Evolutionary conservation across 2,329 filamentous ascomycete species (phyloP).

Genomic region (Grosmannia penicillata): DNA sequence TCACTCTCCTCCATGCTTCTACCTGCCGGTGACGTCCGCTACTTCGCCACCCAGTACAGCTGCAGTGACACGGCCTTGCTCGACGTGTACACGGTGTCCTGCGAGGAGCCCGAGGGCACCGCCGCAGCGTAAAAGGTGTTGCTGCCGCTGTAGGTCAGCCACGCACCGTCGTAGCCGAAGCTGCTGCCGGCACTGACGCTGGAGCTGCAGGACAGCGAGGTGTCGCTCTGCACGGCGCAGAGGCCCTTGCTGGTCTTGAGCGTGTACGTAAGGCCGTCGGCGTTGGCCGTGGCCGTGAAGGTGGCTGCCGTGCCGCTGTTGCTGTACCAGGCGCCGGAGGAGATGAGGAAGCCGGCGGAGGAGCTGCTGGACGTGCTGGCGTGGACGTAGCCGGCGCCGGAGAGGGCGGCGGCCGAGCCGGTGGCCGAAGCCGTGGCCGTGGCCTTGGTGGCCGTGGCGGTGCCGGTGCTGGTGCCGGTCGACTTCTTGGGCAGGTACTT

Average conservation of each 20-base stretch:
- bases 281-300: conserved; percentile 13
- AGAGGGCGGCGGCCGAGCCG: conserved; percentile 1
- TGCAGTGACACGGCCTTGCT: conserved; percentile 11
- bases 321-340: conserved; percentile 14
- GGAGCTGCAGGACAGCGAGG: conserved; percentile 9
- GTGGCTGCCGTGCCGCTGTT: conserved; percentile 14
- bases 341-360: conserved; percentile 13
- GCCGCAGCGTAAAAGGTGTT: conserved; percentile 11
- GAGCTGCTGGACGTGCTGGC: conserved; percentile 4
- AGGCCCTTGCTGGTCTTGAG: conserved; percentile 13
- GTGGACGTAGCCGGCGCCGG: conserved; percentile 6
- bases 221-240: conserved; percentile 8
- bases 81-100: conserved; percentile 13
- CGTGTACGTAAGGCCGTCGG: conserved; percentile 11
- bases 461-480: not conserved
- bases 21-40: no score
- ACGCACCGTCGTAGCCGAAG: conserved; percentile 14
- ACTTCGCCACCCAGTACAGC: conserved; percentile 11
- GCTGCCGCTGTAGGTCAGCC: conserved; percentile 11
- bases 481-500: conserved; percentile 15
- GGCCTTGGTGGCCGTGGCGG: conserved; percentile 1
- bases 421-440: conserved; percentile 1
- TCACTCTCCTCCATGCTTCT: no score
- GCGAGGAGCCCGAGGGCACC: conserved; percentile 11
- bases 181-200: conserved; percentile 6